Evolutionary conservation across 345 rosid genomes (phyloP), one percentile per base, ranked within the genome.

Genomic region (Cardamine occulta): DNA sequence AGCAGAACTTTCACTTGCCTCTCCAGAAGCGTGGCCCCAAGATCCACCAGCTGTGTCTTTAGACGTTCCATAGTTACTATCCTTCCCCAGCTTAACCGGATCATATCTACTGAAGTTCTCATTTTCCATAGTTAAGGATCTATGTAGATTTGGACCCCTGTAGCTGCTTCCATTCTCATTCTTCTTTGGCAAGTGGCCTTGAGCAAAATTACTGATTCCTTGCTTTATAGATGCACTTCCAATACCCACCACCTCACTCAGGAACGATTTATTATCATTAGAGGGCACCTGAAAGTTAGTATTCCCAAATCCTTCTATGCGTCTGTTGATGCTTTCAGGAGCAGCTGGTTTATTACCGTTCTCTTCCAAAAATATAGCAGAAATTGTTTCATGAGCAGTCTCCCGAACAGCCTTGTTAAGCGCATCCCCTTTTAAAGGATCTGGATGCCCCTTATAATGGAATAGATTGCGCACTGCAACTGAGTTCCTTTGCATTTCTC

Each of bases 291-390:
- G 91, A 73, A 74, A 91, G 84, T 87, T 92, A 7, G 91, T 89
- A 79, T 85, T 96, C 72, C 99, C 99, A 77, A 96, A 96, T 35
- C 99, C 99, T 84, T 96, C 87, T 28, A 96, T 96, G 68, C 98
- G 79, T 72, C 74, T 87, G 82, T 82, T 86, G 71, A 88, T 78
- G 45, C 82, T 85, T 66, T 86, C 91, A 6, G 90, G 75, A 40
- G 93, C 81, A 35, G 90, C 81, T 39, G 94, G 84, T 67, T 86
- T 88, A 56, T 28, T 85, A 72, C 88, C 88, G 40, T 88, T 89
- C 82, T 90, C 96, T 73, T 89, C 96, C 0, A 91, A 85, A 65
- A 96, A 93, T 57, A 96, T 87, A 69, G 93, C 90, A 72, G 91
- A 84, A 45, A 96, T 80, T 37, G 93, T 78, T 76, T 96, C 98